Evolutionary conservation across 2,329 filamentous ascomycete genomes (phyloP).

Genomic region (Claviceps sp.): DNA sequence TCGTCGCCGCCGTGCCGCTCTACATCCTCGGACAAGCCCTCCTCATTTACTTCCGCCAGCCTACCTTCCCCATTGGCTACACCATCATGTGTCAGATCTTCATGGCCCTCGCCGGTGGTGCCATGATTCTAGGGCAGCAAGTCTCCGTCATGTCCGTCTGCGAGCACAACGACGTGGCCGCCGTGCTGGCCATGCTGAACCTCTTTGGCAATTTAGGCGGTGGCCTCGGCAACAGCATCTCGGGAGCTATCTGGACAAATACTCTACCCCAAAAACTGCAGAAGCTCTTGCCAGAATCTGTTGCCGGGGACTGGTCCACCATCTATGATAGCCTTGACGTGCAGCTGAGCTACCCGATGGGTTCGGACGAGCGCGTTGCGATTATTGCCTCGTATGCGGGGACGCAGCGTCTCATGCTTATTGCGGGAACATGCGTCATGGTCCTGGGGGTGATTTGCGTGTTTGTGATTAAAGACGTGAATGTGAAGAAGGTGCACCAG

Average conservation of each 20-base stretch:
- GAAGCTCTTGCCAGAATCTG: background rate
- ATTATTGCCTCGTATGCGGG: background rate
- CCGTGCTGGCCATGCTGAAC: constrained; percentile 31
- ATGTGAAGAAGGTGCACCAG: constrained; percentile 2
- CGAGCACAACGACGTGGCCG: constrained; percentile 39
- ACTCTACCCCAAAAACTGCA: constrained; percentile 15
- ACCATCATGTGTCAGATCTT: constrained; percentile 41
- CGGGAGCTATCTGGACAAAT: constrained; percentile 29
- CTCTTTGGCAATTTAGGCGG: constrained; percentile 30
- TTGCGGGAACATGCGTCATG: constrained; percentile 1
- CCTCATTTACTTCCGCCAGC: constrained; percentile 22
- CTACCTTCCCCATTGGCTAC: constrained; percentile 29
- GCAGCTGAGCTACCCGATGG: background rate
- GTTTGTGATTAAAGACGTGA: background rate
- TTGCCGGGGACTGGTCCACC: background rate
- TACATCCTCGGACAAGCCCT: constrained; percentile 38
- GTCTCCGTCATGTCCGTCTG: constrained; percentile 44
- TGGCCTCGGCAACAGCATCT: constrained; percentile 30
- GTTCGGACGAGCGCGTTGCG: background rate
- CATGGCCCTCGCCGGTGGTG: constrained; percentile 37
- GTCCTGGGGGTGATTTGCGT: background rate
- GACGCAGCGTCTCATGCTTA: background rate
- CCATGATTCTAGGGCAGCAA: constrained; percentile 40
- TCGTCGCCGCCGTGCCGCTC: constrained; percentile 31
- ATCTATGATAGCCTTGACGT: constrained; percentile 2